phyloP scores from a whole-genome alignment of 495 filamentous ascomycete species.

The Margaritispora aquatica region DNA sequence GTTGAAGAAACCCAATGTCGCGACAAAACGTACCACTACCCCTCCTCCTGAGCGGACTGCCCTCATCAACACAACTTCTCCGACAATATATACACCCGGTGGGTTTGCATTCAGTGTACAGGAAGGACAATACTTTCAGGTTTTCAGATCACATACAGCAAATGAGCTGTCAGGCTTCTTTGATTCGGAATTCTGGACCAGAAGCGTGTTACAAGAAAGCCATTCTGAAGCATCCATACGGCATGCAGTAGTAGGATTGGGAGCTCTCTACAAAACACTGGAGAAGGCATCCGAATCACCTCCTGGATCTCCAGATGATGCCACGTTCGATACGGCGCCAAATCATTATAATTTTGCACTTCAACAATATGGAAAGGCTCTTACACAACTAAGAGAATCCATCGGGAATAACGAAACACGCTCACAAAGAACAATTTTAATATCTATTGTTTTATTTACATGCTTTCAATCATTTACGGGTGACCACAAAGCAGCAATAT shows the following conservation, averaged over 20 bases:
- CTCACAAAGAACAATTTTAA: conserved; percentile 20
- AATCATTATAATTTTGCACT: conserved; percentile 23
- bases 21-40: conserved; percentile 27
- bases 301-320: conserved; percentile 41
- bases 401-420: conserved; percentile 18
- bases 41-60: conserved; percentile 25
- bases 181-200: conserved; percentile 55
- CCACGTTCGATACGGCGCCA: conserved; percentile 39
- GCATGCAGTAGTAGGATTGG: conserved; percentile 59
- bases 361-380: conserved; percentile 21
- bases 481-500: conserved; percentile 21
- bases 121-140: conserved; percentile 53
- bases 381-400: conserved; percentile 18
- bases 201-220: conserved; percentile 51
- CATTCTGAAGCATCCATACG: conserved; percentile 55
- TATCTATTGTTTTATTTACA: conserved; percentile 24
- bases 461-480: conserved; percentile 24
- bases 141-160: conserved; percentile 51
- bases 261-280: conserved; percentile 54
- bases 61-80: background rate
- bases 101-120: conserved; percentile 22
- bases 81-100: conserved; percentile 12
- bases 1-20: background rate
- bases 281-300: conserved; percentile 47
- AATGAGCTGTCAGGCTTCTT: conserved; percentile 58